Evolutionary conservation across 179 eudicot genomes (phyloP), one percentile per base, ranked within the genome.

Genomic region (Beta lomatogona): DNA sequence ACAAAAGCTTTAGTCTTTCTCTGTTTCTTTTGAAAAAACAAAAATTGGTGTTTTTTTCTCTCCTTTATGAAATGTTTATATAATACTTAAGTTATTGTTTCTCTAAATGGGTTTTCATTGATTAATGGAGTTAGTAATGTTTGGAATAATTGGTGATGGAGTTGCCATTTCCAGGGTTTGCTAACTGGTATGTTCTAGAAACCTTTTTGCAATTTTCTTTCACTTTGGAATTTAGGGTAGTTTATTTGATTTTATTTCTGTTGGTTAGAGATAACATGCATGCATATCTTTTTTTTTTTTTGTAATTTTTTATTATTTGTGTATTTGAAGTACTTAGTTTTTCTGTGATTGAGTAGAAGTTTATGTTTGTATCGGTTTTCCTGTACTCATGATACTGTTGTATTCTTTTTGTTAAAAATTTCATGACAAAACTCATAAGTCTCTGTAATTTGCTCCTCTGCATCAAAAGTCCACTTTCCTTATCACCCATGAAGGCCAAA

Each of bases 391-490:
- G 41, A 36, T 36, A 36, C 41, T 36, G 41, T 36, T 36, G 2
- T 36, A 36, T 36, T 16, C 5, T n/a, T 71, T 45, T 21, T 50
- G 12, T 45, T 41, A 3, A n/a, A 44, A 4, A 1, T 36, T 15
- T 44, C 31, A 73, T 63, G 58, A 11, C 57, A 9, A 9, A 50
- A n/a, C 78, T 67, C 19, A 80, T 4, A 28, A 16, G 15, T 14
- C 9, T 66, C 31, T 74, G 68, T 36, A 4, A 66, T 67, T 57
- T 75, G 59, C 21, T 22, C 31, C 22, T 75, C 36, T 75, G 73
- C 83, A 81, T 75, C 79, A 18, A 58, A 58, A 58, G 21, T 58
- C 61, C 61, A 3, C 61, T 58, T 58, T 58, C 21, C 28, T 25
- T 15, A 58, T 58, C 5, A 19, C 16, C 19, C 18, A 4, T 15